Evolutionary conservation across 2,329 filamentous ascomycete species (phyloP).

Genomic region (Penicillium sp.): DNA sequence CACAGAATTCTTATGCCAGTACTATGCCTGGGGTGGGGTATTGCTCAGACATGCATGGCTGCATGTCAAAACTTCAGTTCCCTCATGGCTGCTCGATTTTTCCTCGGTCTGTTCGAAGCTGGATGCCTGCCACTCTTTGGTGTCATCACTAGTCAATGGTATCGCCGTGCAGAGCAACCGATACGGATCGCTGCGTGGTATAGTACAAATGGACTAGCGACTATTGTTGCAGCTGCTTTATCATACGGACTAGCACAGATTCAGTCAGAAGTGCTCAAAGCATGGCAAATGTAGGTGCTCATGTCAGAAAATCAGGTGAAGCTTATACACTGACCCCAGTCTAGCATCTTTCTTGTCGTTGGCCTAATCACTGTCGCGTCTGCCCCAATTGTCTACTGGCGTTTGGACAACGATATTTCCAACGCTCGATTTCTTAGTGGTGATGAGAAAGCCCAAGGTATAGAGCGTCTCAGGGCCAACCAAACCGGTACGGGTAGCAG

Average conservation of each 20-base stretch:
- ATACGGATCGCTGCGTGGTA: conserved; percentile 67
- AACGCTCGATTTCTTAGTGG: conserved; percentile 51
- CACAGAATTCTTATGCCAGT: conserved; percentile 59
- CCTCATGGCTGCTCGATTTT: conserved; percentile 52
- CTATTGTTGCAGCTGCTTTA: conserved; percentile 56
- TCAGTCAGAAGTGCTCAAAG: conserved; percentile 40
- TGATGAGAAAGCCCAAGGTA: conserved; percentile 47
- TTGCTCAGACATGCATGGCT: conserved; percentile 50
- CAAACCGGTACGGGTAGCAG: conserved; percentile 49
- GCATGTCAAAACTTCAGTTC: conserved; percentile 48
- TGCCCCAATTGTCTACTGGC: conserved; percentile 59
- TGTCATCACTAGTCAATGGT: conserved; percentile 49
- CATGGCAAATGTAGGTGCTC: conserved; percentile 51
- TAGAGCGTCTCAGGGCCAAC: conserved; percentile 53
- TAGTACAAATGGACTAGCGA: conserved; percentile 59
- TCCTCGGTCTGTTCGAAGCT: conserved; percentile 55
- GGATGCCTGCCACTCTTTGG: conserved; percentile 50
- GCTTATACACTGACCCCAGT: background rate
- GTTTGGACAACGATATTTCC: conserved; percentile 57
- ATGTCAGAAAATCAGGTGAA: background rate
- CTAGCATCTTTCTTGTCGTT: conserved; percentile 60
- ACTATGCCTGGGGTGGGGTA: conserved; percentile 50
- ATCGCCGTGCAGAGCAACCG: conserved; percentile 58
- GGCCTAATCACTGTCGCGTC: conserved; percentile 61
- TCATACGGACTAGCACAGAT: conserved; percentile 61